Base-by-base conservation (phyloP, 202 grass and related monocot genomes). In the Eragrostis tef region DNA sequence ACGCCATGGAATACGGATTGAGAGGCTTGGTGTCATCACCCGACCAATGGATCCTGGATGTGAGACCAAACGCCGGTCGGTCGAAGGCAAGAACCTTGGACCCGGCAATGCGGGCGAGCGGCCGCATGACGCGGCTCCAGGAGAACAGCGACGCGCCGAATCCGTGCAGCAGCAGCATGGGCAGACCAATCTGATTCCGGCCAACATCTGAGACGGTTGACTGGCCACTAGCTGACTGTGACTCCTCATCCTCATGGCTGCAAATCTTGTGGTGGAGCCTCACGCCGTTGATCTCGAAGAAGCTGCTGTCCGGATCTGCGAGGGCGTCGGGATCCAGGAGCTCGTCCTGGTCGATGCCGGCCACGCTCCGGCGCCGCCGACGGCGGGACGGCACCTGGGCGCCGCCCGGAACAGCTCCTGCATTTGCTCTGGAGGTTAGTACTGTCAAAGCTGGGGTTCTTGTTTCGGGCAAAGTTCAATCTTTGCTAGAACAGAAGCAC, bases 51-150 rank as follows among this genome's bases (percentile, higher is more conserved):
- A 78, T 19, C 52, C 87, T 85, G 15, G 88, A 89, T 4, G 95
- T 95, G 36, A 95, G 77, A 7, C 95, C 95, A 34, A 98, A 98
- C 22, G 89, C 92, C 0, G 96, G 92, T 15, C 92, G 85, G 64
- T 98, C 96, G 68, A 98, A 98, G 0, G 96, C 95, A 11, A 98
- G 88, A 64, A 98, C 96, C 74, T 98, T 91, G 14, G 90, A 90
- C 20, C 89, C 79, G 5, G n/a, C 84, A 15, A 90, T 27, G 72
- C 74, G 52, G 17, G 90, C 85, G 25, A 95, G 84, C 0, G 88
- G 87, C 69, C 85, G 87, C 96, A 91, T 91, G 39, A 95, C 81
- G 9, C 84, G 75, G 66, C 65, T 87, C 92, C 92, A 98, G 31
- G 96, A 95, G 81, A 98, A 98, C 21, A 94, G 34, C 1, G 96